Evolutionary conservation across 805 yeast species (phyloP).

Genomic region (Zygosaccharomyces kombuchaensis): DNA sequence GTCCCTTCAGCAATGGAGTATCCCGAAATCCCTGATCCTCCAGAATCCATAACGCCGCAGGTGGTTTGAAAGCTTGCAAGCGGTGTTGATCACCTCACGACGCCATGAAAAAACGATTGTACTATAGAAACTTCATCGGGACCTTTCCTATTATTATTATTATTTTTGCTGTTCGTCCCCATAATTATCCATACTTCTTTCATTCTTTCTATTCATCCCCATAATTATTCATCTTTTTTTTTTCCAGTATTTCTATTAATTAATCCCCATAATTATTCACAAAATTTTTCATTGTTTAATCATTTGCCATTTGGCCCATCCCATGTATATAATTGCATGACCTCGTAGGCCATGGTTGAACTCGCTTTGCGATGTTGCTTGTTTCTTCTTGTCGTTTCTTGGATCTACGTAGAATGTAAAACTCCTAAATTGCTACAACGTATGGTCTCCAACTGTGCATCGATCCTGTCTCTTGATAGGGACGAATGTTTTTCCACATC

Average conservation of each 20-base stretch:
- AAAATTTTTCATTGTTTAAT: too few relatives aligned
- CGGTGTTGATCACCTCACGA: neutral
- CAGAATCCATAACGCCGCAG: neutral
- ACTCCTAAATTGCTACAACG: constrained; percentile 8
- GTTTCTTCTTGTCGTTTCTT: too few relatives aligned
- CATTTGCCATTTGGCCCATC: too few relatives aligned
- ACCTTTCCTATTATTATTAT: neutral
- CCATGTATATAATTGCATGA: too few relatives aligned
- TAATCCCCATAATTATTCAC: neutral
- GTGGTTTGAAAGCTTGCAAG: neutral
- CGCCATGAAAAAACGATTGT: neutral
- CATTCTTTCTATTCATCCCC: neutral
- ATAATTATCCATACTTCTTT: neutral
- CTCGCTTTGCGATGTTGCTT: neutral
- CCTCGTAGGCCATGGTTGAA: too few relatives aligned
- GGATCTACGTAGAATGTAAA: constrained; percentile 6
- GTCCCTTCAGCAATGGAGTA: neutral
- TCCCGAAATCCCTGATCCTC: neutral
- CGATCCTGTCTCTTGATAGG: constrained; percentile 7
- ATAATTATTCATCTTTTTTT: neutral
- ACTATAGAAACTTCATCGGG: neutral
- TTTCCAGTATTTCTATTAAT: neutral
- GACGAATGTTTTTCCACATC: constrained; percentile 2
- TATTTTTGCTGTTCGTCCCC: neutral
- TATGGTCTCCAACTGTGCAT: constrained; percentile 12